Evolutionary conservation across 2,329 filamentous ascomycete genomes (phyloP), one percentile per base, ranked within the genome.

Genomic region (Waltergamsia citrina): DNA sequence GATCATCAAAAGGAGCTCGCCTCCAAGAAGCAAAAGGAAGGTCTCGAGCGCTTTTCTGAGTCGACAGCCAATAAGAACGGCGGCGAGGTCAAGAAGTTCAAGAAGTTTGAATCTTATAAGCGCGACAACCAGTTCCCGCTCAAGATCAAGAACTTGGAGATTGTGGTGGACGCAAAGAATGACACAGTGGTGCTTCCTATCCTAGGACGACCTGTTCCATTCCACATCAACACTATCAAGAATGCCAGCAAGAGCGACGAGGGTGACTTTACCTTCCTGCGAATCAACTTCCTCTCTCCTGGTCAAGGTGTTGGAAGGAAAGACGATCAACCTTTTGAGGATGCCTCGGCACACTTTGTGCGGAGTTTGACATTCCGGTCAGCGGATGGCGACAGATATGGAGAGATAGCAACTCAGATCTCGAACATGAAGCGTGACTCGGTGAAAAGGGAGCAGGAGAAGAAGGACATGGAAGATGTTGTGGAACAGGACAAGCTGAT

Each of bases 401-500:
- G 85, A 38, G 85, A 93, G 49, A 92, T 98, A 45, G 82, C 87
- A 10, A 83, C 83, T 40, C 85, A 94, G 51, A 96, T 98, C 48
- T 90, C 86, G 9, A 92, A 95, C 51, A 81, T 98, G 67, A 94
- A 95, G 66, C 94, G 92, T 54, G 85, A 90, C 46, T 79, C 85
- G 5, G 76, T 85, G 27, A 88, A 94, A 59, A 84, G 86, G 48
- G 92, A 98, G 58, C 88, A 95, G 50, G 90, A 95, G 60, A 95
- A 96, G 76, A 98, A 98, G 65, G 90, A 98, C 48, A 83, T 98
- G 83, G 92, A 98, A 55, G 92, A 98, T 58, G 92, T 98, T 16
- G 88, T 98, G 6, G 92, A 96, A 60, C 92, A 98, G 58, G 92
- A 98, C 56, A 98, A 98, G 65, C 76, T 98, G 34, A 69, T 93